These are phyloP conservation scores for Austroboletus eburneus DNA, from an alignment of 768 basidiomycete species.

Conservation along the genomic window DNA sequence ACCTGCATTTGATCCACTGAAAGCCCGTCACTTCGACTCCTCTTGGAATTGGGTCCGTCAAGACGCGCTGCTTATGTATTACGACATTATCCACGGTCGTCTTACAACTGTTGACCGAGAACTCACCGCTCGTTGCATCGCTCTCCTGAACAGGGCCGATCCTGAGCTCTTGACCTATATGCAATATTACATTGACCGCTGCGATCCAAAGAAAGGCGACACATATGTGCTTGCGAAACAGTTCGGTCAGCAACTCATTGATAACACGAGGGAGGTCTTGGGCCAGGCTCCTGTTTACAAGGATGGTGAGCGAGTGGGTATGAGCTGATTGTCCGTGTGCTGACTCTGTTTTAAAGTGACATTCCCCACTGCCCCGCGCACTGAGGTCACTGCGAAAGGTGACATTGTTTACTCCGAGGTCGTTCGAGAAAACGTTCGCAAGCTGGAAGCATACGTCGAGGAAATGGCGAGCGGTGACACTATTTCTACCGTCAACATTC, in stretches of 20 bases:
- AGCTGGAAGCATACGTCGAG: slow-evolving; percentile 95
- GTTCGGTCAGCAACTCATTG: slow-evolving; percentile 92
- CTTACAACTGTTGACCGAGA: slow-evolving; percentile 93
- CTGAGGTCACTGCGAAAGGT: slow-evolving; percentile 89
- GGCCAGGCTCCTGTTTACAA: slow-evolving; percentile 88
- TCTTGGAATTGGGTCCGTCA: slow-evolving; percentile 99
- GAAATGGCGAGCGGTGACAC: slow-evolving; percentile 98
- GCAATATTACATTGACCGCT: slow-evolving; percentile 90
- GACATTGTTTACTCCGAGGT: slow-evolving; percentile 95
- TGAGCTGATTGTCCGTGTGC: neutral
- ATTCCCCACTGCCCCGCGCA: slow-evolving; percentile 96
- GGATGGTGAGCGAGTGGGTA: slow-evolving; percentile 63
- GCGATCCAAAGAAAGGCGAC: slow-evolving; percentile 77
- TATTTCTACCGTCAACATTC: slow-evolving; percentile 83
- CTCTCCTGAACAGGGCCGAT: slow-evolving; percentile 96
- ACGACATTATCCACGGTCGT: slow-evolving; percentile 96
- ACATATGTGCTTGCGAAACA: slow-evolving; percentile 95
- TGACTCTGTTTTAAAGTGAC: slow-evolving; percentile 55
- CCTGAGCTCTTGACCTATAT: slow-evolving; percentile 89
- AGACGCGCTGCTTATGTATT: slow-evolving; percentile 94
- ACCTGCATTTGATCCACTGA: slow-evolving; percentile 90
- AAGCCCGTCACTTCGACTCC: slow-evolving; percentile 97
- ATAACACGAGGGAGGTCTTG: slow-evolving; percentile 86
- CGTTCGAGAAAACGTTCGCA: slow-evolving; percentile 92
- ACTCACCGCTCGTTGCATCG: slow-evolving; percentile 95